phyloP scores from a whole-genome alignment of 108 stramenopile species.

The Skeletonema marinoi region DNA sequence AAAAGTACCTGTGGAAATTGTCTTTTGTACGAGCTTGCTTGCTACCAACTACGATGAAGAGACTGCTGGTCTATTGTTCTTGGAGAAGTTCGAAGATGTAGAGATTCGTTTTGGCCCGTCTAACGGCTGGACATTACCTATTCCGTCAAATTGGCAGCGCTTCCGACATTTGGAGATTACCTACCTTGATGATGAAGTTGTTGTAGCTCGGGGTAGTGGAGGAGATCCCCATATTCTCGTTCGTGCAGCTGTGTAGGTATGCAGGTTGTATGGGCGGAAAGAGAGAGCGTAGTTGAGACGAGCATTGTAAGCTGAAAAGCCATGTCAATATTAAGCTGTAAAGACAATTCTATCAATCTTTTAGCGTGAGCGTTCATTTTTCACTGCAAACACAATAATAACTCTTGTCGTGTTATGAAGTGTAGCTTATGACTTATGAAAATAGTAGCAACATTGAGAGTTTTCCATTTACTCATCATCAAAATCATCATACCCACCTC shows the following conservation, averaged over 20 bases:
- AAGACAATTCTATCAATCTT: too few species aligned
- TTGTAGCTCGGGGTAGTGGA: not conserved
- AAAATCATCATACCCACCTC: slow-evolving; percentile 33
- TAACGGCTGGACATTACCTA: not conserved
- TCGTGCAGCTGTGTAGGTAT: not conserved
- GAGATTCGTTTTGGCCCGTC: not conserved
- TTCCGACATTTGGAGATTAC: slow-evolving; percentile 9
- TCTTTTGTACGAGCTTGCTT: slow-evolving; percentile 4
- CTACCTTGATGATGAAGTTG: not conserved
- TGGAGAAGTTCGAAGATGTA: slow-evolving; percentile 4
- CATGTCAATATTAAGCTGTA: too few species aligned
- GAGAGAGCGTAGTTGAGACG: too few species aligned
- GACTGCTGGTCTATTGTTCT: not conserved
- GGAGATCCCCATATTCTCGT: not conserved
- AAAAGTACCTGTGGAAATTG: not conserved
- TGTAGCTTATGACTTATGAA: not conserved
- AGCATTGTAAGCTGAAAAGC: too few species aligned
- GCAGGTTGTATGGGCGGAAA: too few species aligned
- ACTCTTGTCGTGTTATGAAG: not conserved
- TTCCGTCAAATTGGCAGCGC: not conserved
- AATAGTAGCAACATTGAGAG: not conserved
- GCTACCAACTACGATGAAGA: slow-evolving; percentile 2
- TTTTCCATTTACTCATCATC: slow-evolving; percentile 6
- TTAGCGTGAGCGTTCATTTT: too few species aligned
- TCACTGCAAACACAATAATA: too few species aligned